Percentiles rank a stretch among this genome's conserved stretches.
phyloP scores from a whole-genome alignment of 2,329 filamentous ascomycete species.

The Talaromyces marneffei region DNA sequence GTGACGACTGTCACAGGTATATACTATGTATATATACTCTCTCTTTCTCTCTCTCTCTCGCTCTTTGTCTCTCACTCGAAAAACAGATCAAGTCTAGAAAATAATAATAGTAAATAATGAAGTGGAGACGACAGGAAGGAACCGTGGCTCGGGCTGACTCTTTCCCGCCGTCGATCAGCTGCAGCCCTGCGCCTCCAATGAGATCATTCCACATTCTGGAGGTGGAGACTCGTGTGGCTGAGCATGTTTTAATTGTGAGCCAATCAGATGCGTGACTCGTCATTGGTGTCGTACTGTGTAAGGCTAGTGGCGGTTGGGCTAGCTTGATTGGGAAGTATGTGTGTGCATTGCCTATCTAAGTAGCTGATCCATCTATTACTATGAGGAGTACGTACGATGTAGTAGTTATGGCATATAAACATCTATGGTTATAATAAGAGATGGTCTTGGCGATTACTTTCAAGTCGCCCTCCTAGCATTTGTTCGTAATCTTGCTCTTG shows the following conservation, averaged over 20 bases:
- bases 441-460: background rate
- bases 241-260: conserved; percentile 4
- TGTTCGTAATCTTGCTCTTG: background rate
- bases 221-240: background rate
- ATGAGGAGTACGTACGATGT: no score
- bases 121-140: background rate
- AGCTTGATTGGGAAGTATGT: background rate
- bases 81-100: no score
- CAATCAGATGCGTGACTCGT: background rate
- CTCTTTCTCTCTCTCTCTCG: no score
- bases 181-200: conserved; percentile 8
- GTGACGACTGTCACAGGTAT: background rate
- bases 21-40: no score
- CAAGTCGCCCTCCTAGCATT: background rate
- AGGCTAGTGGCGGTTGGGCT: background rate
- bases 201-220: background rate
- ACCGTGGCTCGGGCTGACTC: conserved; percentile 1
- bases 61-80: no score
- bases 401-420: no score
- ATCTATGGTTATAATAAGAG: background rate
- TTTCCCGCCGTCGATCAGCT: background rate
- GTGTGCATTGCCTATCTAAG: background rate
- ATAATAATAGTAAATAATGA: background rate
- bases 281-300: background rate
- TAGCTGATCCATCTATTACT: background rate